Percentiles rank a stretch among this genome's conserved stretches.
Evolutionary conservation across 495 filamentous ascomycete species (phyloP).

Genomic region (Trichoderma orchidacearum): DNA sequence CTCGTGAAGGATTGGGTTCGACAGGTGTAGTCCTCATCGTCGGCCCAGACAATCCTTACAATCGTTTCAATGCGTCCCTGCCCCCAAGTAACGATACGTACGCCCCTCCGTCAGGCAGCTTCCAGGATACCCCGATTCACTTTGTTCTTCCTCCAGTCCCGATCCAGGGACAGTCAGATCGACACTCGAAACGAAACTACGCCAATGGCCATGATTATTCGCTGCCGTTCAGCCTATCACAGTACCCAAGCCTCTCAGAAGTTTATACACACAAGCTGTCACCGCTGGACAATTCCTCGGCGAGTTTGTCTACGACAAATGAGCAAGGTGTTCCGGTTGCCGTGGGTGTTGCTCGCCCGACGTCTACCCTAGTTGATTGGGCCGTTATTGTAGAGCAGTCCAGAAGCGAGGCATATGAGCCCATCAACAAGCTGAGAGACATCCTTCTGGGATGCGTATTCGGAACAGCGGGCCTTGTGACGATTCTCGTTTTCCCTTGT

Average conservation of each 20-base stretch:
- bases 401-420: constrained; percentile 56
- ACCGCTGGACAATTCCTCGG: constrained; percentile 45
- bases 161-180: constrained; percentile 17
- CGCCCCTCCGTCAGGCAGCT: constrained; percentile 15
- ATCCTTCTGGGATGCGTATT: constrained; percentile 78
- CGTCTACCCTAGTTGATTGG: constrained; percentile 59
- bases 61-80: constrained; percentile 38
- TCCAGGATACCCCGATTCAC: constrained; percentile 22
- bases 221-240: constrained; percentile 38
- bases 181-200: constrained; percentile 34
- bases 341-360: constrained; percentile 56
- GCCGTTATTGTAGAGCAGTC: constrained; percentile 68
- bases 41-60: constrained; percentile 47
- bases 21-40: constrained; percentile 56
- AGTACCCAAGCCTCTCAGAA: constrained; percentile 43
- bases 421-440: constrained; percentile 56
- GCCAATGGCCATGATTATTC: constrained; percentile 16
- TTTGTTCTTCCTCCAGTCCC: constrained; percentile 32
- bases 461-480: constrained; percentile 55
- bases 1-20: constrained; percentile 51
- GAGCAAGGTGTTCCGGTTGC: constrained; percentile 52
- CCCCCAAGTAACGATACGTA: constrained; percentile 22
- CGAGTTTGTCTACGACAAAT: constrained; percentile 50
- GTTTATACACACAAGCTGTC: constrained; percentile 33
- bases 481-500: constrained; percentile 57